Evolutionary conservation across 495 filamentous ascomycete genomes (phyloP).

Genomic region (Thozetella sp.): DNA sequence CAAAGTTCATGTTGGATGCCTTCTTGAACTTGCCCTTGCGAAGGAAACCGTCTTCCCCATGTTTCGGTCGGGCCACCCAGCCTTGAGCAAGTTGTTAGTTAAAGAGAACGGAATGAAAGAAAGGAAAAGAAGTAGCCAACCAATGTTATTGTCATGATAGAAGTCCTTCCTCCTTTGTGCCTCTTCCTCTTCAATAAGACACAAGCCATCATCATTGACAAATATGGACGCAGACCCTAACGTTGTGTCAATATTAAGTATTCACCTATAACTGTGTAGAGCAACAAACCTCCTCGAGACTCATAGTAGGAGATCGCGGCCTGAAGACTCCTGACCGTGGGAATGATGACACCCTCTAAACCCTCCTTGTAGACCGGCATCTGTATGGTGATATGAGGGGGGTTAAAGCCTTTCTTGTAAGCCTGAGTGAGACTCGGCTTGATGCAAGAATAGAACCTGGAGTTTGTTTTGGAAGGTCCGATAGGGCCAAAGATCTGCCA

Average conservation of each 20-base stretch:
- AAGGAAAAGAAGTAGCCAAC: too few species aligned
- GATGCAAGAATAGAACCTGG: background rate
- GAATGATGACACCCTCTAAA: constrained; percentile 56
- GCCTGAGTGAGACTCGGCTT: background rate
- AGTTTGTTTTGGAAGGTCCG: background rate
- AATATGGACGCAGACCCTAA: constrained; percentile 72
- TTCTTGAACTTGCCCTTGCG: constrained; percentile 64
- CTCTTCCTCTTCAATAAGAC: constrained; percentile 61
- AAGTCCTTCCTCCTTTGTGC: constrained; percentile 59
- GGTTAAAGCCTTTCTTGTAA: constrained; percentile 21
- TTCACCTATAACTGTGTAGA: too few species aligned
- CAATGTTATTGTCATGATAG: constrained; percentile 66
- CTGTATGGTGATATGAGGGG: constrained; percentile 67
- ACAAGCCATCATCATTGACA: constrained; percentile 72
- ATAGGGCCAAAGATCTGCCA: background rate
- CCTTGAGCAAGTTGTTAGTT: too few species aligned
- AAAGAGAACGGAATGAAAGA: too few species aligned
- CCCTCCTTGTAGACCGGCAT: constrained; percentile 70
- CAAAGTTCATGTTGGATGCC: constrained; percentile 79
- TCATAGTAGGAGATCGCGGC: constrained; percentile 70
- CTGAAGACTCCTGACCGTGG: constrained; percentile 63
- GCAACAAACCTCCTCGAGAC: constrained; percentile 70
- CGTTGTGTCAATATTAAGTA: too few species aligned
- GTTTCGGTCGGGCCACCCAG: constrained; percentile 65
- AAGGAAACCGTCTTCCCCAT: constrained; percentile 54